These are phyloP conservation scores for Suhomyces maxii DNA, from an alignment of 1,139 yeast genomes.

Conservation along the genomic window DNA sequence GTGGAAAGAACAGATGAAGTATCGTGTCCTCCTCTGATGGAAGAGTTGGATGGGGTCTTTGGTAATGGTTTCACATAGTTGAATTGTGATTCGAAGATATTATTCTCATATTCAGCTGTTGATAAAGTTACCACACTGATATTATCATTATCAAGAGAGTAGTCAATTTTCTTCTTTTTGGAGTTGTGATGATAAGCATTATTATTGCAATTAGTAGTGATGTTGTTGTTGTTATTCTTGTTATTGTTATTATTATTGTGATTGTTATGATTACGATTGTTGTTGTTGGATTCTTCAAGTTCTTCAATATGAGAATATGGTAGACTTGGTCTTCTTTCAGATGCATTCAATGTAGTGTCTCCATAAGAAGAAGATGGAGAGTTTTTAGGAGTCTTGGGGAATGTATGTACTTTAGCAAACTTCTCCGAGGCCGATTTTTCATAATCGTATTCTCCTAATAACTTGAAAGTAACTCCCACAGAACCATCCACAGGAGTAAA, in stretches of 20 bases:
- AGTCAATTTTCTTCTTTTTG: constrained; percentile 1
- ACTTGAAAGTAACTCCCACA: constrained; percentile 64
- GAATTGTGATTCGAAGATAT: constrained; percentile 54
- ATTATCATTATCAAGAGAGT: constrained; percentile 24
- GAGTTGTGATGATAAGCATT: not conserved
- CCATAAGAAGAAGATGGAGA: constrained; percentile 8
- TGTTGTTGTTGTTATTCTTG: not conserved
- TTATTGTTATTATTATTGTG: not conserved
- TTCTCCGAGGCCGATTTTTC: constrained; percentile 33
- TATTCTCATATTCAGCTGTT: constrained; percentile 56
- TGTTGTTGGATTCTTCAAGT: not conserved
- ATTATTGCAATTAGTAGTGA: not conserved
- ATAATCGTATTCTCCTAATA: constrained; percentile 74
- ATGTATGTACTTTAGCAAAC: constrained; percentile 32
- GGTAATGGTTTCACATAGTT: constrained; percentile 33
- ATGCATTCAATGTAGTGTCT: constrained; percentile 1
- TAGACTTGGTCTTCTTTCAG: not conserved
- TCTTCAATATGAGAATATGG: not conserved
- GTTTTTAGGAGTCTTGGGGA: constrained; percentile 6
- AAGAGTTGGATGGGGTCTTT: constrained; percentile 13
- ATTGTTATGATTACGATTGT: not conserved
- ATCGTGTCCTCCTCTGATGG: not conserved
- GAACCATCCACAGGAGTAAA: constrained; percentile 87
- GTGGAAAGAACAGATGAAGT: not conserved
- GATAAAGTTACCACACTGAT: constrained; percentile 47